phyloP scores from a whole-genome alignment of 1,139 yeast genomes.

The Zhuliangozyma blackwelliae region DNA sequence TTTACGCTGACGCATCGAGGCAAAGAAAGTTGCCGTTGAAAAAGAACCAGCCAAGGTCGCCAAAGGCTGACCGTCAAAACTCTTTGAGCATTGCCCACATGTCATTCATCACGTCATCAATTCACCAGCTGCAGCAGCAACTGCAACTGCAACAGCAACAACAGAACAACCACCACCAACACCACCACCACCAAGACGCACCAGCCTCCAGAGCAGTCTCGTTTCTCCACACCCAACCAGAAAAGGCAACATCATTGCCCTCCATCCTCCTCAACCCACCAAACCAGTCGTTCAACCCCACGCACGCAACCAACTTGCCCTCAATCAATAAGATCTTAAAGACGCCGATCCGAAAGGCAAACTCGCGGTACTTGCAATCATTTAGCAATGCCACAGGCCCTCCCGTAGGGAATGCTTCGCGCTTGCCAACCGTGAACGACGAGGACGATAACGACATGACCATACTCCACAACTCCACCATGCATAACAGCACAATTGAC shows the following conservation, averaged over 20 bases:
- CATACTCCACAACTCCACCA: slow-evolving; percentile 15
- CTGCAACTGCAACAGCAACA: neutral
- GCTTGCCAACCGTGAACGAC: slow-evolving; percentile 9
- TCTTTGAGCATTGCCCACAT: slow-evolving; percentile 4
- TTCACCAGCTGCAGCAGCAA: neutral
- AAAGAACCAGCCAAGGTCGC: slow-evolving; percentile 3
- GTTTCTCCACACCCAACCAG: neutral
- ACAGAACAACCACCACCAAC: neutral
- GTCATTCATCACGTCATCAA: slow-evolving; percentile 1
- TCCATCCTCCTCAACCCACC: slow-evolving; percentile 11
- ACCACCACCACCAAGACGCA: slow-evolving; percentile 1
- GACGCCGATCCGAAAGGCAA: slow-evolving; percentile 39
- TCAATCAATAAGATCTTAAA: slow-evolving; percentile 43
- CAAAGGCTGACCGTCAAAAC: neutral
- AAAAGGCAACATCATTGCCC: slow-evolving; percentile 7
- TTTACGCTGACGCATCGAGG: slow-evolving; percentile 14
- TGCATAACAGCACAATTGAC: slow-evolving; percentile 11
- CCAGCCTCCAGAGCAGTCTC: neutral
- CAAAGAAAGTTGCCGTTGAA: slow-evolving; percentile 12
- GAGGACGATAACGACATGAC: slow-evolving; percentile 30
- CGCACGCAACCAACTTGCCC: slow-evolving; percentile 21
- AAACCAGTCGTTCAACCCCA: slow-evolving; percentile 4
- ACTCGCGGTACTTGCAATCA: slow-evolving; percentile 15
- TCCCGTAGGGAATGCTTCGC: slow-evolving; percentile 2
- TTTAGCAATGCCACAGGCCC: slow-evolving; percentile 10